Percentiles rank a stretch among this genome's conserved stretches.
Evolutionary conservation across 202 grass and related monocot genomes (phyloP).

Genomic region (Zizania palustris): DNA sequence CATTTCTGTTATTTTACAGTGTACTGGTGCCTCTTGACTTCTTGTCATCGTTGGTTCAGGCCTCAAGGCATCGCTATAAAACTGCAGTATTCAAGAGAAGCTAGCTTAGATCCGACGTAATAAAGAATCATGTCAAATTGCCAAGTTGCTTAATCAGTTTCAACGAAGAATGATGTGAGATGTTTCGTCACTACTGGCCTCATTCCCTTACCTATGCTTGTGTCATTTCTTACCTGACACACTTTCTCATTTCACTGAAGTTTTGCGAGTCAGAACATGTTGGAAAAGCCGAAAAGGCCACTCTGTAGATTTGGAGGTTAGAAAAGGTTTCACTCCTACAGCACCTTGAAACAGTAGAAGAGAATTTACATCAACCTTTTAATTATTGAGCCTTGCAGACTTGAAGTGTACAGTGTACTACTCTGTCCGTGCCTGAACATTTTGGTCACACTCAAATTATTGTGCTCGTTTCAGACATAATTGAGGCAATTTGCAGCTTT

Average conservation of each 20-base stretch:
- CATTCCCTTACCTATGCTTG: slow-evolving; percentile 15
- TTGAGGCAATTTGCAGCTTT: slow-evolving; percentile 27
- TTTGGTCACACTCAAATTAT: slow-evolving; percentile 38
- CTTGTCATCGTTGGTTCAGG: background rate
- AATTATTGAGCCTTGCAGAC: slow-evolving; percentile 26
- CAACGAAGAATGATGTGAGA: slow-evolving; percentile 8
- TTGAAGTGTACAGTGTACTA: slow-evolving; percentile 7
- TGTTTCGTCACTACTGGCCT: slow-evolving; percentile 27
- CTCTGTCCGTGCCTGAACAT: slow-evolving; percentile 32
- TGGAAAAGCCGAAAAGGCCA: slow-evolving; percentile 11
- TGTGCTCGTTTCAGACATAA: slow-evolving; percentile 13
- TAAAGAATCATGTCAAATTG: slow-evolving; percentile 24
- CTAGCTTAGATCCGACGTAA: slow-evolving; percentile 1
- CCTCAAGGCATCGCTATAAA: background rate
- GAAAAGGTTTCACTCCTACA: background rate
- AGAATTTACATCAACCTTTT: slow-evolving; percentile 27
- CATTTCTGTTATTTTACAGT: background rate
- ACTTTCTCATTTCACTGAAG: background rate
- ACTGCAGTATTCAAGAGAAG: slow-evolving; percentile 9
- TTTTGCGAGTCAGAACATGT: slow-evolving; percentile 1
- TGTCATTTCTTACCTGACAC: slow-evolving; percentile 1
- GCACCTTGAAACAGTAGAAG: slow-evolving; percentile 34
- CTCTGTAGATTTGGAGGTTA: slow-evolving; percentile 7
- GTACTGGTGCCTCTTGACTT: background rate
- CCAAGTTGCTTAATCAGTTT: slow-evolving; percentile 1